Conservation (phyloP, 306 rosid genomes). For the Biancaea sappan region DNA sequence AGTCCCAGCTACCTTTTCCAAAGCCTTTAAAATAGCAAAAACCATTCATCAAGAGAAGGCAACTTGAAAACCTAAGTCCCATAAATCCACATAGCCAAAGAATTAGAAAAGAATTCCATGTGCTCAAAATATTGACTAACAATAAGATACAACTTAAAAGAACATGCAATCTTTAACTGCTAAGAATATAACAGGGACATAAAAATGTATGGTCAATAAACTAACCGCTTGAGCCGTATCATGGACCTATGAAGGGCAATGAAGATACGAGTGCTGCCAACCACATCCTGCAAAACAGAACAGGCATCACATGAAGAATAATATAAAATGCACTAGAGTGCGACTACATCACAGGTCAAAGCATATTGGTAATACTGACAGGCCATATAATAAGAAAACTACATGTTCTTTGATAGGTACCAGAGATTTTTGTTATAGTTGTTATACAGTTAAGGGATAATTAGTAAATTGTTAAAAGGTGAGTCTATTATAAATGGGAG, state of each 20-base stretch:
- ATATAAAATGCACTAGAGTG: slow-evolving; percentile 19
- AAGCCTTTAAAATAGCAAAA: not conserved
- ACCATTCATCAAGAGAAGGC: not conserved
- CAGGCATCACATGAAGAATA: slow-evolving; percentile 23
- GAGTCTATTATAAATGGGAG: no score
- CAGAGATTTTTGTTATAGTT: no score
- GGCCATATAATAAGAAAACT: slow-evolving; percentile 20
- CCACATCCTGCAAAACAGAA: slow-evolving; percentile 62
- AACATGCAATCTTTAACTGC: slow-evolving; percentile 21
- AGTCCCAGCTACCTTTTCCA: not conserved
- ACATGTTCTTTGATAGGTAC: no score
- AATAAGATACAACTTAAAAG: not conserved
- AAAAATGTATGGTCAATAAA: not conserved
- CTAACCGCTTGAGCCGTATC: slow-evolving; percentile 81
- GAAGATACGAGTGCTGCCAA: slow-evolving; percentile 70
- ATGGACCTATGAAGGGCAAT: slow-evolving; percentile 87
- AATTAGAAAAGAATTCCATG: not conserved
- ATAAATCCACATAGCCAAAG: not conserved
- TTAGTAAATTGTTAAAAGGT: no score
- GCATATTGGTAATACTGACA: slow-evolving; percentile 29
- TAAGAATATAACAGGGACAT: not conserved
- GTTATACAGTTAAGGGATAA: no score
- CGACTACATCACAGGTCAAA: slow-evolving; percentile 29
- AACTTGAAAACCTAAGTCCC: not conserved
- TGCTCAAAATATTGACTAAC: not conserved